Evolutionary conservation across 129 eudicot genomes (phyloP).

Genomic region (Lonicera japonica): DNA sequence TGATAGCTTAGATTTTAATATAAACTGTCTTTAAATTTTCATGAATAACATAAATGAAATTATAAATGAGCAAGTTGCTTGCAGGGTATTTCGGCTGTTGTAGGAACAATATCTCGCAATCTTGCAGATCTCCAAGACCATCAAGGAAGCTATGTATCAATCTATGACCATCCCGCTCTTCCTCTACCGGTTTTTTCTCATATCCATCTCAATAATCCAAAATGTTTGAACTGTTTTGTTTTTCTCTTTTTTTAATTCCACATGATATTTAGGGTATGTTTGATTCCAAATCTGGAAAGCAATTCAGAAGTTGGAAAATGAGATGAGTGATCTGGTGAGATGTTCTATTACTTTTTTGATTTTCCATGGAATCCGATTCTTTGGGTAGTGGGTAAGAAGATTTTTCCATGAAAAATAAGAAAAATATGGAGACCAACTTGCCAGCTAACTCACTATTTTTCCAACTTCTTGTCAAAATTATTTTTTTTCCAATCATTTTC

Average conservation of each 20-base stretch:
- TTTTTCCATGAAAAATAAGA: too few species aligned
- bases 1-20: not conserved
- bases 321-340: too few species aligned
- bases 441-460: too few species aligned
- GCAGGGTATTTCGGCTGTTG: constrained; percentile 65
- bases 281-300: not conserved
- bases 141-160: constrained; percentile 32
- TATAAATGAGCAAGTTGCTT: not conserved
- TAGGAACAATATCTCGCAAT: constrained; percentile 55
- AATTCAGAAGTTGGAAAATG: too few species aligned
- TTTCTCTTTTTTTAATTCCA: not conserved
- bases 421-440: too few species aligned
- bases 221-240: not conserved
- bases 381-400: too few species aligned
- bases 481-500: too few species aligned
- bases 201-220: not conserved
- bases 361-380: too few species aligned
- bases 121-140: constrained; percentile 43
- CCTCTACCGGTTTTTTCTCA: constrained; percentile 30
- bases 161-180: constrained; percentile 50
- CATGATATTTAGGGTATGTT: not conserved
- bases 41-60: not conserved
- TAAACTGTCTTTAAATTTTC: not conserved
- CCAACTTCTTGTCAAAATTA: too few species aligned
- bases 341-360: too few species aligned